Conservation (phyloP, 2,329 filamentous ascomycete genomes). For the Phyllosticta citrichinensis region DNA sequence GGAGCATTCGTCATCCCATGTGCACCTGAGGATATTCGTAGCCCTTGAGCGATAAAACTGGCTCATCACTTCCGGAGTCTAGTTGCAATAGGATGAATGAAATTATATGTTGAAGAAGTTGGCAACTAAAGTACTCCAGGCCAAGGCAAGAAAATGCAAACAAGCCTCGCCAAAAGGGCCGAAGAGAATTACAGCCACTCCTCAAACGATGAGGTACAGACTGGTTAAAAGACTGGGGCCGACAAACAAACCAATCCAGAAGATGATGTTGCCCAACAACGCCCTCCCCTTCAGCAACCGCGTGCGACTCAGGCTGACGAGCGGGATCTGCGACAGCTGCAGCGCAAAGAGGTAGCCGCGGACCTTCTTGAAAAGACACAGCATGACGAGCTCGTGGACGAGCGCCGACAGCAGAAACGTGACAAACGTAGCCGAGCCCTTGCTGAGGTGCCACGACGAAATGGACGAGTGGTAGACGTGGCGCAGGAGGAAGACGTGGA, state of each 20-base stretch:
- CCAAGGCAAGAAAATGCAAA: too few relatives aligned
- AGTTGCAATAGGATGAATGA: too few relatives aligned
- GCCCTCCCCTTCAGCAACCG: slow-evolving; percentile 52
- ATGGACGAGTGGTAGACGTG: slow-evolving; percentile 75
- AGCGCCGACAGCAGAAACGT: slow-evolving; percentile 64
- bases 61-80: too few relatives aligned
- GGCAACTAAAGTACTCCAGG: too few relatives aligned
- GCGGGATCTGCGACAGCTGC: slow-evolving; percentile 64
- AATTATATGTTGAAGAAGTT: too few relatives aligned
- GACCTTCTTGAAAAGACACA: slow-evolving; percentile 69
- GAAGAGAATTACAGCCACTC: too few relatives aligned
- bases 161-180: too few relatives aligned
- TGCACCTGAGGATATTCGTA: too few relatives aligned
- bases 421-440: slow-evolving; percentile 61
- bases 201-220: slow-evolving; percentile 40
- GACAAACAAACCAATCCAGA: slow-evolving; percentile 71
- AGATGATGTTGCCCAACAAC: slow-evolving; percentile 61
- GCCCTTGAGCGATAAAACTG: too few relatives aligned
- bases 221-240: slow-evolving; percentile 56
- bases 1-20: too few relatives aligned
- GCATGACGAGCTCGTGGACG: slow-evolving; percentile 70
- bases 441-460: slow-evolving; percentile 59
- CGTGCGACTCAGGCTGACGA: slow-evolving; percentile 58
- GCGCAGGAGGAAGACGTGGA: slow-evolving; percentile 66
- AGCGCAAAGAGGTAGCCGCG: slow-evolving; percentile 62